These are phyloP conservation scores for Casuarina cunninghamiana DNA, from an alignment of 306 rosid species.

Conservation along the genomic window DNA sequence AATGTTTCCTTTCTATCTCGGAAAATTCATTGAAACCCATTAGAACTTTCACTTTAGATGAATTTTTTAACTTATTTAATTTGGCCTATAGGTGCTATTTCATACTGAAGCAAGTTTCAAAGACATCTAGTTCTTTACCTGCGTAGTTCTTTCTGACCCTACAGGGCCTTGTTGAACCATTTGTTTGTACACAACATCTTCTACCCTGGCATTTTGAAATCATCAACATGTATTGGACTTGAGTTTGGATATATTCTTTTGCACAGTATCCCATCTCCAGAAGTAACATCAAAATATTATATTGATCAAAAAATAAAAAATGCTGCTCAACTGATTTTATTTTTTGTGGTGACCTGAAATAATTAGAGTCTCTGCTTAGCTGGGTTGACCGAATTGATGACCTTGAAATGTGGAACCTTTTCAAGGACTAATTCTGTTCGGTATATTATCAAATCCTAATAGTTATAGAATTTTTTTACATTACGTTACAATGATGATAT, in stretches of 20 bases:
- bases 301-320: neutral
- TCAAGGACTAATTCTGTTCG: neutral
- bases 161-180: neutral
- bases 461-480: neutral
- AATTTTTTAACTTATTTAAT: neutral
- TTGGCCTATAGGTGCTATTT: neutral
- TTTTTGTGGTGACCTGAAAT: neutral
- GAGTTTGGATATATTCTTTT: neutral
- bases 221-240: neutral
- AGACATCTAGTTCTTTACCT: neutral
- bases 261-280: neutral
- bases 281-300: neutral
- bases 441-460: neutral
- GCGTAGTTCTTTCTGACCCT: neutral
- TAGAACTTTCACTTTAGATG: neutral
- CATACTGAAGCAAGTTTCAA: neutral
- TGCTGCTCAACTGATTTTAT: neutral
- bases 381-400: neutral
- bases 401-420: neutral
- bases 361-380: neutral
- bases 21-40: neutral
- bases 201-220: neutral
- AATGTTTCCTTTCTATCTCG: slow-evolving; percentile 5
- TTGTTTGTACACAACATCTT: neutral
- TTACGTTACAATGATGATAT: too few relatives aligned